A percentile compares a stretch with the other conserved stretches of the same genome.
phyloP scores from a whole-genome alignment of 1,139 yeast genomes.

The Lodderomyces metapsilosis region DNA sequence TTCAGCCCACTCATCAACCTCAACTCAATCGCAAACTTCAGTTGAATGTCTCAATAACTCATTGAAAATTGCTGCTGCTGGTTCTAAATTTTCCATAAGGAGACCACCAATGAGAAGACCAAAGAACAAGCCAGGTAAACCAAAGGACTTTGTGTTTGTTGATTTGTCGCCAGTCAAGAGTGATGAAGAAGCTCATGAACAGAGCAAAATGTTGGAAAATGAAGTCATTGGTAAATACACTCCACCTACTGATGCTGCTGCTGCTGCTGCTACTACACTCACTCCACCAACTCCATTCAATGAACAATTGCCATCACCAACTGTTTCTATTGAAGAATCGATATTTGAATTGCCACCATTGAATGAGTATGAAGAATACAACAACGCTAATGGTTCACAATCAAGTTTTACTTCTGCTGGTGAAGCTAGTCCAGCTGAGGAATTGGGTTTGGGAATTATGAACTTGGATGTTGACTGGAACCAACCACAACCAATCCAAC shows the following conservation, averaged over 20 bases:
- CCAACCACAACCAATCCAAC: conserved; percentile 11
- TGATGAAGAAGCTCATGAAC: conserved; percentile 18
- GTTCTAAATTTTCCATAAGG: conserved; percentile 30
- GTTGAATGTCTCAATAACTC: conserved; percentile 46
- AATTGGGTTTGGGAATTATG: conserved; percentile 26
- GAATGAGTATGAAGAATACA: conserved; percentile 4
- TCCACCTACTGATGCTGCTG: conserved; percentile 1
- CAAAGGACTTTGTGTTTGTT: conserved; percentile 54
- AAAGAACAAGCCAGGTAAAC: conserved; percentile 50
- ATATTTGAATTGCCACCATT: conserved; percentile 6
- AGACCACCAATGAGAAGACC: conserved; percentile 52
- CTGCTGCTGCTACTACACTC: conserved; percentile 1
- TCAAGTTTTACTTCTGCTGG: not conserved
- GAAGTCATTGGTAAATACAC: conserved; percentile 3
- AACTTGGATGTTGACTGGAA: conserved; percentile 18
- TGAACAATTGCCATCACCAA: conserved; percentile 17
- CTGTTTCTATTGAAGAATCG: conserved; percentile 16
- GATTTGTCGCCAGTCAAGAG: conserved; percentile 52
- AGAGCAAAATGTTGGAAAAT: conserved; percentile 14
- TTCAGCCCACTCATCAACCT: not conserved
- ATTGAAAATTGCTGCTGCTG: conserved; percentile 41
- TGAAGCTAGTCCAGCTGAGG: conserved; percentile 8
- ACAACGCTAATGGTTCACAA: conserved; percentile 1
- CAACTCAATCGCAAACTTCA: conserved; percentile 17
- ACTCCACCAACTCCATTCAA: conserved; percentile 11